Evolutionary conservation across 345 rosid genomes (phyloP), one percentile per base, ranked within the genome.

Genomic region (Populus nigra): DNA sequence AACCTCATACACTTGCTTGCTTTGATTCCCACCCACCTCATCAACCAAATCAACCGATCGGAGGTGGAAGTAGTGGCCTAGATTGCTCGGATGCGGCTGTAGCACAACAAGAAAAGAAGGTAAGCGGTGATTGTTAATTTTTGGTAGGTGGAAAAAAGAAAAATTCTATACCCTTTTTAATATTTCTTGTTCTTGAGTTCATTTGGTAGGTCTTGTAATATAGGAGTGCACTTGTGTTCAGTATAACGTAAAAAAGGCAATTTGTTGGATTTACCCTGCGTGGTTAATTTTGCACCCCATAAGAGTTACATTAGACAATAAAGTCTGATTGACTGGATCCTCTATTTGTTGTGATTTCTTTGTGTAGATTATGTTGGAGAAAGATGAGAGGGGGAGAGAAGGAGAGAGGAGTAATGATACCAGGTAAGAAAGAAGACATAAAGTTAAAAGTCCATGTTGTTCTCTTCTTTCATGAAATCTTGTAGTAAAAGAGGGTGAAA

Each of bases 401-500:
- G 79, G 41, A 33, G 76, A 61, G 43, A 39, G 74, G 20, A 36
- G 80, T 78, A 76, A 91, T 81, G 85, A 87, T 86, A 77, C 86
- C 92, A 73, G 90, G 92, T 90, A 86, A 88, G 92, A 89, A 75
- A 78, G 71, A 74, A 79, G 5, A 47, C 61, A 50, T 73, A 82
- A 77, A 76, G 74, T 76, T 68, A 62, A 77, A 55, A 72, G 62
- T 62, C 55, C 65, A 47, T 73, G 25, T 43, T 78, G 72, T 84
- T 85, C 78, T 81, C 80, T 80, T 82, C 78, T 77, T 83, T 85
- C 85, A 76, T 84, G 85, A 80, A 78, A 83, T 81, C 81, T 84
- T 72, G 73, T 77, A 72, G 78, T 81, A 82, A 53, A 78, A 55
- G 35, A 50, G 39, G 22, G 57, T 41, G 59, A 70, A 61, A 79